Conservation (phyloP, 768 basidiomycete species). For the Sarcodon aspratus region DNA sequence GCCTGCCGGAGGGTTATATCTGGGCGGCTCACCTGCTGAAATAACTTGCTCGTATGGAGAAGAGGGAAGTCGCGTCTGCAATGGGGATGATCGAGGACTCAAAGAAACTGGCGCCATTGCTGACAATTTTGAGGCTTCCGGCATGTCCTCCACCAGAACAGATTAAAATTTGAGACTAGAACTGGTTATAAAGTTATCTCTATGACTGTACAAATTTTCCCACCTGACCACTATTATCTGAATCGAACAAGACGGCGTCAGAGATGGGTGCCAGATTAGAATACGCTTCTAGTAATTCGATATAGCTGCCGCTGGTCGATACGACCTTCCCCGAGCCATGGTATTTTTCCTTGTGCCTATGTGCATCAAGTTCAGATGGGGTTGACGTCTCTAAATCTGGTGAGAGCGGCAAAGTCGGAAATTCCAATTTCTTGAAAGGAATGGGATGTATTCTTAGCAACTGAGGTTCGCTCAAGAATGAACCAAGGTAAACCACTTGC, state of each 20-base stretch:
- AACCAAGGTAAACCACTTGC: constrained; percentile 68
- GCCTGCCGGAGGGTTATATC: neutral
- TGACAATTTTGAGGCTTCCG: constrained; percentile 66
- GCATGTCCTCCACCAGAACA: constrained; percentile 74
- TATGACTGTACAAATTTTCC: constrained; percentile 5
- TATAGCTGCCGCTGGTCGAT: constrained; percentile 38
- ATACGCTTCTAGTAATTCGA: constrained; percentile 53
- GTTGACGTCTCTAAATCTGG: constrained; percentile 31
- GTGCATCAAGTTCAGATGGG: constrained; percentile 20
- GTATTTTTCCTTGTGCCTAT: constrained; percentile 12
- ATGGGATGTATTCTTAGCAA: constrained; percentile 45
- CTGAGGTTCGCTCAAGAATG: constrained; percentile 75
- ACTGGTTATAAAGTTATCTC: neutral
- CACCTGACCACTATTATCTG: constrained; percentile 62
- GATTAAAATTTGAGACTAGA: constrained; percentile 69
- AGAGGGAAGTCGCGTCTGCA: neutral
- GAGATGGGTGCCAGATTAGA: constrained; percentile 76
- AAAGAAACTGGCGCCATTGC: constrained; percentile 74
- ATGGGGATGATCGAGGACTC: constrained; percentile 38
- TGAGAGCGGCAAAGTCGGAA: constrained; percentile 42
- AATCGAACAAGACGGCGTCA: constrained; percentile 70
- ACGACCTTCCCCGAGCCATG: constrained; percentile 30
- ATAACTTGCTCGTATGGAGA: neutral
- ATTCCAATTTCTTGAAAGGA: constrained; percentile 28
- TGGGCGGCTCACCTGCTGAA: neutral